Base-by-base conservation (phyloP, 345 rosid genomes). In the Brassica juncea region DNA sequence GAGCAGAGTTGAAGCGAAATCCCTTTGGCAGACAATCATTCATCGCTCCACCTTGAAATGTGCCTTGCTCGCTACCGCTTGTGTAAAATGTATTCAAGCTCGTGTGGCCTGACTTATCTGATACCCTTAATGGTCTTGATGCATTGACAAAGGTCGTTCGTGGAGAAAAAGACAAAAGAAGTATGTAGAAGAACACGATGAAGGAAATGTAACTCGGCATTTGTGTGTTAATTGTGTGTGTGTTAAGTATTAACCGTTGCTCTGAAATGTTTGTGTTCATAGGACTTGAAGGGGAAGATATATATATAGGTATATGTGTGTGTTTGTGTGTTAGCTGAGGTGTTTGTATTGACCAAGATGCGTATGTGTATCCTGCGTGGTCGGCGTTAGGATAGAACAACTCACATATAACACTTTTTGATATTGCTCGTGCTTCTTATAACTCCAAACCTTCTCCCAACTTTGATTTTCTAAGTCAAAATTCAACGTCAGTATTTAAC, bases 21-120 rank as follows among this genome's bases (percentile, higher is more conserved):
- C 82, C 79, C 42, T 80, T 80, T 74, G 82, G 82, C 8, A 80
- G 62, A 37, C 82, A 80, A 61, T 52, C 75, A 4, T 52, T 68
- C 28, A 68, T 47, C 16, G 16, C 21, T 49, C 75, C 75, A 74
- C 14, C 58, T 0, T 1, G 60, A 19, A 68, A 37, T 49, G 6
- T 5, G 6, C 44, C 74, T 79, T 35, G 70, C 35, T 52, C 2
- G 34, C 55, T 30, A 59, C 70, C 44, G 2, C 49, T 68, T 34
- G 66, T 32, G 66, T 61, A 21, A 23, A 73, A 5, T 49, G 69
- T 67, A 47, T 73, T 74, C 4, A 65, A 14, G 47, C 57, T 67
- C 23, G 16, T 35, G 21, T 78, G 54, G 0, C 68, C 23, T 3
- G 70, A 15, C 55, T 58, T 58, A 0, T 55, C 57, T 10, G 71